Percentiles rank a stretch among this genome's conserved stretches.
Conservation (phyloP, 2,329 filamentous ascomycete species). For the Phialophora expanda region DNA sequence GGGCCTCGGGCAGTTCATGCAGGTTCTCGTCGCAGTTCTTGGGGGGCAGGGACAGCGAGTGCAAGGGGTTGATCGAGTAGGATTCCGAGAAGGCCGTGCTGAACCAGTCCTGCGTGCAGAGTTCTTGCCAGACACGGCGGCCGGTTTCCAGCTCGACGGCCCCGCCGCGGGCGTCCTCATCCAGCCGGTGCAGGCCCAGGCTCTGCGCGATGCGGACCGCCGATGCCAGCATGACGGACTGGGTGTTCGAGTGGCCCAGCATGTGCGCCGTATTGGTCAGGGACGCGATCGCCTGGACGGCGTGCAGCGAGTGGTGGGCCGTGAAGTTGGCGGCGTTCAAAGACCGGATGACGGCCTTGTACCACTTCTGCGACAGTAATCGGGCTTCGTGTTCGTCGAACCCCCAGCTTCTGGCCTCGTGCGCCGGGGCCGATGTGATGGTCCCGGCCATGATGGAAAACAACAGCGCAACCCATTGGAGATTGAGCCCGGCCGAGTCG, state of each 20-base stretch:
- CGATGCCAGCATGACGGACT: conserved; percentile 53
- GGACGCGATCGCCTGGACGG: conserved; percentile 55
- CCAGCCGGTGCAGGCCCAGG: conserved; percentile 53
- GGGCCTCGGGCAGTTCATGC: conserved; percentile 27
- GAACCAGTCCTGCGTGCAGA: conserved; percentile 53
- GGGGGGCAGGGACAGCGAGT: conserved; percentile 46
- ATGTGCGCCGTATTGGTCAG: conserved; percentile 57
- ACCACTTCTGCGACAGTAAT: conserved; percentile 52
- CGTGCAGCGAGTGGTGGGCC: conserved; percentile 49
- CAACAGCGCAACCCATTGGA: conserved; percentile 44
- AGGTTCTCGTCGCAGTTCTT: conserved; percentile 47
- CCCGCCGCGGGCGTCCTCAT: conserved; percentile 35
- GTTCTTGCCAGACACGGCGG: conserved; percentile 48
- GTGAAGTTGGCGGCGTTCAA: conserved; percentile 55
- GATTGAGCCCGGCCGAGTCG: conserved; percentile 43
- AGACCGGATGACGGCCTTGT: conserved; percentile 52
- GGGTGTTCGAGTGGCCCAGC: conserved; percentile 56
- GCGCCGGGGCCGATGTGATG: conserved; percentile 29
- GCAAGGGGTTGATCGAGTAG: conserved; percentile 46
- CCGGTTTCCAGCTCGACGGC: conserved; percentile 45
- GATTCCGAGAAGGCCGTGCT: conserved; percentile 49
- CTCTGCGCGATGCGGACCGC: conserved; percentile 55
- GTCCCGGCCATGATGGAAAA: conserved; percentile 34
- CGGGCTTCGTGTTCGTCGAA: conserved; percentile 50
- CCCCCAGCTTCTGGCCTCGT: conserved; percentile 50